A percentile compares a stretch with the other conserved stretches of the same genome.
phyloP scores from a whole-genome alignment of 495 filamentous ascomycete genomes.

The Lineolata rhizophorae region DNA sequence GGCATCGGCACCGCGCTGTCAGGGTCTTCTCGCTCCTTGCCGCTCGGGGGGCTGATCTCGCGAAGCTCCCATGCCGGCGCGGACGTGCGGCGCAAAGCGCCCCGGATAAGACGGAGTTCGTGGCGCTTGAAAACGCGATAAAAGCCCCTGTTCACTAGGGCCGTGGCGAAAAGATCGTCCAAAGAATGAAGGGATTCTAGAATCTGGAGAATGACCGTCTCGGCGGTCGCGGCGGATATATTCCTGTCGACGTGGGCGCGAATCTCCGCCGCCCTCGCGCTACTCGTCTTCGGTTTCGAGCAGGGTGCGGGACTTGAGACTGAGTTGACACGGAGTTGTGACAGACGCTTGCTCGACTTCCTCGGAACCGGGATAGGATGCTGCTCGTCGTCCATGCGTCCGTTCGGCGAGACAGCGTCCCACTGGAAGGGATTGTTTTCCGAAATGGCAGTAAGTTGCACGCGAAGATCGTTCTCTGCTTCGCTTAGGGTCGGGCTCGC shows the following conservation, averaged over 20 bases:
- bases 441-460: constrained; percentile 9
- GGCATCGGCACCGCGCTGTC: constrained; percentile 27
- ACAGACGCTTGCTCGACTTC: constrained; percentile 10
- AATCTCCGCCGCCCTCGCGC: background rate
- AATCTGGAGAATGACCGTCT: constrained; percentile 28
- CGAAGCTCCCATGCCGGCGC: constrained; percentile 45
- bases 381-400: too few species aligned
- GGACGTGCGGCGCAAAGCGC: constrained; percentile 31
- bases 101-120: constrained; percentile 32
- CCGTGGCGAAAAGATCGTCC: constrained; percentile 35
- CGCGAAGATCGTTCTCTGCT: constrained; percentile 16
- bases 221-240: constrained; percentile 23
- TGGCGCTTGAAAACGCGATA: constrained; percentile 38
- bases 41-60: constrained; percentile 17
- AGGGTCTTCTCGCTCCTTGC: constrained; percentile 23
- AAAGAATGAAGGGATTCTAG: constrained; percentile 27
- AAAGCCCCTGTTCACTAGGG: constrained; percentile 32
- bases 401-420: constrained; percentile 5
- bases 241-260: background rate
- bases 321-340: too few species aligned
- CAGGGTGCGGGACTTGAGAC: background rate
- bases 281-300: constrained; percentile 7
- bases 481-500: constrained; percentile 18
- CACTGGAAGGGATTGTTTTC: constrained; percentile 7
- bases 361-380: too few species aligned